phyloP scores from a whole-genome alignment of 495 filamentous ascomycete species.

The Neurospora terricola region DNA sequence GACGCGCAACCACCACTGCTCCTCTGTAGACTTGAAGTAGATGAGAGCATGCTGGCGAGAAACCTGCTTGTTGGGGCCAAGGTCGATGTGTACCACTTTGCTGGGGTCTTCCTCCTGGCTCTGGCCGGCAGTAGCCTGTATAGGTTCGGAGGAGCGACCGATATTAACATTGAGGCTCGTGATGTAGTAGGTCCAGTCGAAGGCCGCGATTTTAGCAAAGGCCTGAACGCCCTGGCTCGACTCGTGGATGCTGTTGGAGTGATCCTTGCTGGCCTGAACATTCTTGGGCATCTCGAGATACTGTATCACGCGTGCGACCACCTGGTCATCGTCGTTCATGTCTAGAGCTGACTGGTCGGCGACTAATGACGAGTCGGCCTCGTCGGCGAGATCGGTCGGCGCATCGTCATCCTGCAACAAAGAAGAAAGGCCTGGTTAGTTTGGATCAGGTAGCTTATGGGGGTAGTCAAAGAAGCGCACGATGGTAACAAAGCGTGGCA shows the following conservation, averaged over 20 bases:
- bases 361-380: slow-evolving; percentile 31
- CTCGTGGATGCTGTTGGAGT: slow-evolving; percentile 62
- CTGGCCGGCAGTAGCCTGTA: slow-evolving; percentile 10
- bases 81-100: slow-evolving; percentile 68
- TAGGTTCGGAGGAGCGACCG: slow-evolving; percentile 62
- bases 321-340: slow-evolving; percentile 46
- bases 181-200: slow-evolving; percentile 92
- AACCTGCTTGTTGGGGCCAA: slow-evolving; percentile 87
- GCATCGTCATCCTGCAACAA: slow-evolving; percentile 11
- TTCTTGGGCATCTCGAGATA: slow-evolving; percentile 48
- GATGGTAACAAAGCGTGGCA: slow-evolving; percentile 5
- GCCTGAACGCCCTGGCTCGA: slow-evolving; percentile 68
- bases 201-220: slow-evolving; percentile 86
- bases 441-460: neutral
- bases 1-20: slow-evolving; percentile 70
- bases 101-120: slow-evolving; percentile 22
- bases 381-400: slow-evolving; percentile 20
- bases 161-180: slow-evolving; percentile 71
- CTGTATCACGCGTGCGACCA: slow-evolving; percentile 66
- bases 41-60: slow-evolving; percentile 84
- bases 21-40: slow-evolving; percentile 59
- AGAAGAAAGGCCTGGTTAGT: neutral
- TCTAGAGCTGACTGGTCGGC: slow-evolving; percentile 40
- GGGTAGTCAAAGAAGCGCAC: neutral
- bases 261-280: slow-evolving; percentile 61